Evolutionary conservation across 2,329 filamentous ascomycete species (phyloP).

Genomic region (Cadophora sp.): DNA sequence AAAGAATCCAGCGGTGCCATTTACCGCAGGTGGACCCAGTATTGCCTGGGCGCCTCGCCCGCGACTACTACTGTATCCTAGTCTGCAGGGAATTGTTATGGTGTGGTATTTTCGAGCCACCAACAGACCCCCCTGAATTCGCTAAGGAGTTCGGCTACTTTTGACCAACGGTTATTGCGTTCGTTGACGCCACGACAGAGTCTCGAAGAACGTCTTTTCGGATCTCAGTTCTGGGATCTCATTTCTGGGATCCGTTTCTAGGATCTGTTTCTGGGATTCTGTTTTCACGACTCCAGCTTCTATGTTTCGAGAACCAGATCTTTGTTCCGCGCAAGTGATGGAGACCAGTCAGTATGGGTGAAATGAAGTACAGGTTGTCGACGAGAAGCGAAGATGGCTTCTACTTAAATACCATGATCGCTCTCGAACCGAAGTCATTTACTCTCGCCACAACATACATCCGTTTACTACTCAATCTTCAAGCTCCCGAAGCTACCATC

Average conservation of each 20-base stretch:
- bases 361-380: not conserved
- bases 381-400: not conserved
- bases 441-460: too few relatives aligned
- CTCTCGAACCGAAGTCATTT: too few relatives aligned
- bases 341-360: not conserved
- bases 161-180: not conserved
- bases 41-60: too few relatives aligned
- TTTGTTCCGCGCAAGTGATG: not conserved
- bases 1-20: not conserved
- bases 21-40: too few relatives aligned
- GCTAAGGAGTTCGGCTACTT: not conserved
- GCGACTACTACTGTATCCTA: too few relatives aligned
- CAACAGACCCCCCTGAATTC: not conserved
- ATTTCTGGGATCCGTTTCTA: not conserved
- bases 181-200: not conserved
- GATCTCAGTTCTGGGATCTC: constrained; percentile 4
- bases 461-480: too few relatives aligned
- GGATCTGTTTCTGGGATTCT: constrained; percentile 2
- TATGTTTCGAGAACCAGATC: not conserved
- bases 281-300: not conserved
- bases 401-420: too few relatives aligned
- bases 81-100: too few relatives aligned
- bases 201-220: not conserved
- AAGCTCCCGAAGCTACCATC: too few relatives aligned
- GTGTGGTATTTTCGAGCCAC: too few relatives aligned